Percentiles rank a stretch among this genome's conserved stretches.
These are phyloP conservation scores for Tricholoma saponaceum DNA, from an alignment of 768 basidiomycete genomes.

Conservation along the genomic window DNA sequence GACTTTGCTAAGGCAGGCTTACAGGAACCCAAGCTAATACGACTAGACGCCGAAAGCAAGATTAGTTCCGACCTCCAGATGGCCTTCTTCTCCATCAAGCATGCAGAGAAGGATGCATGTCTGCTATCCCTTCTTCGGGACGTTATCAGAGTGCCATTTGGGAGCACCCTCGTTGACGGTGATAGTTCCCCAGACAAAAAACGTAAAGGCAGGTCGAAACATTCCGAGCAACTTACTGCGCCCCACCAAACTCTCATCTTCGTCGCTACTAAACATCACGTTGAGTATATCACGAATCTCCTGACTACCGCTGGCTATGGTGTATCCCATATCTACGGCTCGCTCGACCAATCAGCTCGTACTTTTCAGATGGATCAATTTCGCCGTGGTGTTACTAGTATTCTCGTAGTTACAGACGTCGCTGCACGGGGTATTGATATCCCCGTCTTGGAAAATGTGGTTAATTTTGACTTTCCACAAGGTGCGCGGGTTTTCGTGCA, in stretches of 20 bases:
- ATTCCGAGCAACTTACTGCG: constrained; percentile 46
- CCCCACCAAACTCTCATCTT: constrained; percentile 94
- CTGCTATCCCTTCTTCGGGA: constrained; percentile 81
- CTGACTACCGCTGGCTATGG: constrained; percentile 80
- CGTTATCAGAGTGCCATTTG: constrained; percentile 77
- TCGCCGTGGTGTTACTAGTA: constrained; percentile 68
- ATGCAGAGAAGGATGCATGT: constrained; percentile 92
- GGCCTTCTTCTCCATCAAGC: constrained; percentile 92
- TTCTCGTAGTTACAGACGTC: constrained; percentile 96
- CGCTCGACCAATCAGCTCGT: constrained; percentile 89
- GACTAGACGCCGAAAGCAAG: constrained; percentile 95
- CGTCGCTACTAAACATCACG: constrained; percentile 96
- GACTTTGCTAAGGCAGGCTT: constrained; percentile 99
- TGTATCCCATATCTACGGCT: constrained; percentile 92
- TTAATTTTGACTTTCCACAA: constrained; percentile 98
- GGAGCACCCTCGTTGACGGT: constrained; percentile 26
- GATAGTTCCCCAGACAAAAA: constrained; percentile 30
- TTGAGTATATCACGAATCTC: constrained; percentile 85
- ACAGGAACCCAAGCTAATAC: constrained; percentile 88
- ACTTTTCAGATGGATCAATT: constrained; percentile 90
- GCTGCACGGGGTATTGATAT: constrained; percentile 99
- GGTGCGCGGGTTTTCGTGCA: constrained; percentile 93
- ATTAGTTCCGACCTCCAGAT: constrained; percentile 91
- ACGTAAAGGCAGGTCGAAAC: constrained; percentile 49
- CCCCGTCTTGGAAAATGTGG: constrained; percentile 90